Evolutionary conservation across 768 basidiomycete genomes (phyloP), one percentile per base, ranked within the genome.

Genomic region (Leccinum variicolor): DNA sequence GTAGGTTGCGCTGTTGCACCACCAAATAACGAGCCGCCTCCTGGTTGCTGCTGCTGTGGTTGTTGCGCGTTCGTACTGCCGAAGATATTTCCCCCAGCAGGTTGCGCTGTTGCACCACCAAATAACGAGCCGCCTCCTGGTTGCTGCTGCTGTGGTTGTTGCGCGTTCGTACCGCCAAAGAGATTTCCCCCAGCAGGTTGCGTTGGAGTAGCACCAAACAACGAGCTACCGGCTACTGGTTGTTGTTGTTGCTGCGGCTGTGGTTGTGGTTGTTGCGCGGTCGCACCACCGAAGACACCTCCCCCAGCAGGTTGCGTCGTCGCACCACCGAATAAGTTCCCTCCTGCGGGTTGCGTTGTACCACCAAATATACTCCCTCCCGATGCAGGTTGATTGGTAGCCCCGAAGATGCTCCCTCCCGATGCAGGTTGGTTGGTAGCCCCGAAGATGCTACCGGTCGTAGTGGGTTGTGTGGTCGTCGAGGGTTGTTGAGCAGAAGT

Each of bases 291-390:
- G 41, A 65, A 66, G 7, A 72, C 21, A 39, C 55, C 26, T 11
- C 68, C 64, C 2, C 68, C 64, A 4, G 62, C 19, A 52, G 65
- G 66, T 56, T 61, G 66, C n/a, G 55, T 52, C 61, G 62, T 61
- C 9, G 62, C 58, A 31, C 45, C 55, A 28, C 68, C 60, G 26
- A 69, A 71, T 36, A 66, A 54, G 36, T 53, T 26, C 4, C 70
- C 64, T 4, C 68, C 66, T 5, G 62, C 19, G 49, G 66, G 67
- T 54, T 61, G 66, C 19, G 55, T 50, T 60, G 62, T 61, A 29
- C 29, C 3, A 29, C 29, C 29, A 11, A 29, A 71, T 36, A 66
- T 53, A 33, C 51, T 26, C 3, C 70, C 64, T 6, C 68, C 66
- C 4, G 57, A 50, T 54, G 63, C 33, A 7, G 72, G 55, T 26